phyloP scores from a whole-genome alignment of 768 basidiomycete genomes.

The Tulasnella sp. region DNA sequence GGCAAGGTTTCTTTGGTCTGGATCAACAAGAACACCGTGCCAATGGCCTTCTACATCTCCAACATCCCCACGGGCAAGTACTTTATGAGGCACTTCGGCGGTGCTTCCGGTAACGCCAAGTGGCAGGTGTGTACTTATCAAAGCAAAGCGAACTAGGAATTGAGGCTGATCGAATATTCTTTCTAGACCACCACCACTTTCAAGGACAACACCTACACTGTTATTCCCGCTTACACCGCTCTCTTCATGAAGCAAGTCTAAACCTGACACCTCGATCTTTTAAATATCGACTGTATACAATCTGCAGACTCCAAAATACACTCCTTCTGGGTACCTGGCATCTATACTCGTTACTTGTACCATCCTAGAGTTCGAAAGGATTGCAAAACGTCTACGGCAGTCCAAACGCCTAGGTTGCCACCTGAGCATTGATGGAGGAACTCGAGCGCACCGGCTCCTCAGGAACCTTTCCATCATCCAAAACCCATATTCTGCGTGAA shows the following conservation, averaged over 20 bases:
- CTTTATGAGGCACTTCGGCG: constrained; percentile 60
- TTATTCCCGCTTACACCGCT: constrained; percentile 47
- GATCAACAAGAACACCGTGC: constrained; percentile 56
- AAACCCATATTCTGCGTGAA: neutral
- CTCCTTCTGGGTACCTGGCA: neutral
- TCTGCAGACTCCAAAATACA: neutral
- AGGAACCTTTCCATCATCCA: neutral
- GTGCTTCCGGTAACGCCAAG: constrained; percentile 57
- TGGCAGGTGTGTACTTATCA: constrained; percentile 46
- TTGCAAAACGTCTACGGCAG: too few species aligned
- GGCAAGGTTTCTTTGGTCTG: constrained; percentile 50
- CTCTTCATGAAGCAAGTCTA: constrained; percentile 45
- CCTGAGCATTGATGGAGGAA: too few species aligned
- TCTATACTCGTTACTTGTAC: too few species aligned
- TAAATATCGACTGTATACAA: neutral
- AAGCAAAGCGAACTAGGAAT: neutral
- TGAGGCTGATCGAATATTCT: neutral
- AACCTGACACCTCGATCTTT: neutral
- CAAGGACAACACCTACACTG: constrained; percentile 45
- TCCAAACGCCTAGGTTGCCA: too few species aligned
- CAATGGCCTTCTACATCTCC: constrained; percentile 50
- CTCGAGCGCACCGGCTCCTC: too few species aligned
- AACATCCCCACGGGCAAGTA: constrained; percentile 56
- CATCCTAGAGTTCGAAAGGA: too few species aligned
- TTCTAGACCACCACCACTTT: constrained; percentile 43